Conservation (phyloP, 805 yeast species). For the Ogataea philodendri region DNA sequence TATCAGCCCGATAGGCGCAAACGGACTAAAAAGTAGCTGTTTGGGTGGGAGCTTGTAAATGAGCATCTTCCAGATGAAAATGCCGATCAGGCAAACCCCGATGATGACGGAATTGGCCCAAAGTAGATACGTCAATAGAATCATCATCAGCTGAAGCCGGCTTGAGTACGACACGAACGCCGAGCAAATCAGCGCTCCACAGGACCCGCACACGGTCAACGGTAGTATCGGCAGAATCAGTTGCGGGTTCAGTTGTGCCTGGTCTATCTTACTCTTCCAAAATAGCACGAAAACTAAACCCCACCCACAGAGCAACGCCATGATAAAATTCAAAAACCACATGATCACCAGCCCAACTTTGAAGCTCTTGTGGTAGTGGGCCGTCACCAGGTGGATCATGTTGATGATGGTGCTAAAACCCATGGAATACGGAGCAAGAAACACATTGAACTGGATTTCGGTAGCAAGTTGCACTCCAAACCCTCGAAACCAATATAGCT, state of each 20-base stretch:
- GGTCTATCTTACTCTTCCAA: conserved; percentile 36
- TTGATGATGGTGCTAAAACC: conserved; percentile 66
- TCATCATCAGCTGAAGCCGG: conserved; percentile 49
- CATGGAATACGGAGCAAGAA: conserved; percentile 81
- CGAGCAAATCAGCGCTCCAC: conserved; percentile 53
- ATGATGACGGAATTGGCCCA: conserved; percentile 72
- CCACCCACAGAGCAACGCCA: conserved; percentile 60
- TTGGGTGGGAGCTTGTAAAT: conserved; percentile 57
- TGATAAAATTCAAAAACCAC: conserved; percentile 66
- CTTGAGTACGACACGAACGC: conserved; percentile 37
- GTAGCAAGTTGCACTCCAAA: conserved; percentile 30
- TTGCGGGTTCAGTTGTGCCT: conserved; percentile 47
- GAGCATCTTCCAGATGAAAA: conserved; percentile 60
- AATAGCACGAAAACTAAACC: conserved; percentile 50
- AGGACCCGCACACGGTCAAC: conserved; percentile 66
- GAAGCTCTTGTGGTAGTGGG: conserved; percentile 29
- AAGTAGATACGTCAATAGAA: conserved; percentile 51
- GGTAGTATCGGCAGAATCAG: conserved; percentile 75
- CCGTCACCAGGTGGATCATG: conserved; percentile 46
- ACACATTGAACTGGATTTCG: conserved; percentile 51
- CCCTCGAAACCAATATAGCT: conserved; percentile 30
- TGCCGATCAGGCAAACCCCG: conserved; percentile 53
- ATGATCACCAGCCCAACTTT: conserved; percentile 44
- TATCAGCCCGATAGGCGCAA: conserved; percentile 74
- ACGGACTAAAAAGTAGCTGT: conserved; percentile 53